Conservation (phyloP, 805 yeast species). For the Candida tammaniensis region DNA sequence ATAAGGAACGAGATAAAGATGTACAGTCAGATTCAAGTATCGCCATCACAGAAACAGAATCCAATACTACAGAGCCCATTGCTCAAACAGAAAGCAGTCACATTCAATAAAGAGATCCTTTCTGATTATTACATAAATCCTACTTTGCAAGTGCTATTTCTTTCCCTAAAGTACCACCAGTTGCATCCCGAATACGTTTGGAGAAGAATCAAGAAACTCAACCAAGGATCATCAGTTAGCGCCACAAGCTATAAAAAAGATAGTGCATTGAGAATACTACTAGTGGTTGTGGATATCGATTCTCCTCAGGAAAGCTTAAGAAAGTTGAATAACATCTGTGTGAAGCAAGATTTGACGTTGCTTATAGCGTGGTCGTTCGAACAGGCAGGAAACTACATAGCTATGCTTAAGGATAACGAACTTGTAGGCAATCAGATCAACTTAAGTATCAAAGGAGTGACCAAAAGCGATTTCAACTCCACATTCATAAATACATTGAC, state of each 20-base stretch:
- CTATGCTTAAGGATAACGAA: constrained; percentile 35
- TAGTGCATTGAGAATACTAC: constrained; percentile 48
- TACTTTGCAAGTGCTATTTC: constrained; percentile 54
- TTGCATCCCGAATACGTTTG: constrained; percentile 72
- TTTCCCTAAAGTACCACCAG: constrained; percentile 71
- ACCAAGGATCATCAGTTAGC: constrained; percentile 30
- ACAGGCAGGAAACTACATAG: constrained; percentile 44
- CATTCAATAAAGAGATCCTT: constrained; percentile 51
- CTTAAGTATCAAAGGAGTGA: constrained; percentile 39
- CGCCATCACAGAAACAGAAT: constrained; percentile 68
- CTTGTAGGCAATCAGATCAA: constrained; percentile 26
- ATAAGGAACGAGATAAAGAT: constrained; percentile 10
- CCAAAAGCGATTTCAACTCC: constrained; percentile 43
- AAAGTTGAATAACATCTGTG: constrained; percentile 45
- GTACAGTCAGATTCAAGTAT: constrained; percentile 44
- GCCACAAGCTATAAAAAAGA: constrained; percentile 23
- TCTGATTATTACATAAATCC: constrained; percentile 64
- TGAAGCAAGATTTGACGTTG: constrained; percentile 48
- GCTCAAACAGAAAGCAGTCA: constrained; percentile 52
- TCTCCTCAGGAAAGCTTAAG: constrained; percentile 50
- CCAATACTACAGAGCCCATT: constrained; percentile 54
- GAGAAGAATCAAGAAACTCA: constrained; percentile 47
- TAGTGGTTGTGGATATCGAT: constrained; percentile 66
- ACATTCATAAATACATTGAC: constrained; percentile 46
- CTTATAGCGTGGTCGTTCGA: constrained; percentile 54